Conservation (phyloP, 331 rosid species). For the Rosa hybrid region DNA sequence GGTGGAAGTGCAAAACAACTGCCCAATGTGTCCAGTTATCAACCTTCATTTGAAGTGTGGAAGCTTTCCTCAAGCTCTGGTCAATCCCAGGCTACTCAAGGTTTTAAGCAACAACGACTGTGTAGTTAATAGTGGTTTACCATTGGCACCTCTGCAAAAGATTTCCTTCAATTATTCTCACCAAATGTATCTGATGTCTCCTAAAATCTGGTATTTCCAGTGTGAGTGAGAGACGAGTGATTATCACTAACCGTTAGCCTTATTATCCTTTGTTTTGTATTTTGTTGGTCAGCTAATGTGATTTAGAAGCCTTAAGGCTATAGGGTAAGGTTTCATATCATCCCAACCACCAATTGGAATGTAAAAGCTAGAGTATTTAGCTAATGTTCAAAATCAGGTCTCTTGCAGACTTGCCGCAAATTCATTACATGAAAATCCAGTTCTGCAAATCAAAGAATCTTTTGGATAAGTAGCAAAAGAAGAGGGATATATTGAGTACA, state of each 20-base stretch:
- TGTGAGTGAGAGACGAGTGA: conserved; percentile 21
- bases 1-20: conserved; percentile 37
- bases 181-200: conserved; percentile 26
- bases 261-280: neutral
- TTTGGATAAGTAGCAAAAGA: neutral
- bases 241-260: neutral
- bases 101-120: conserved; percentile 26
- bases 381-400: neutral
- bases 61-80: conserved; percentile 38
- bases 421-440: neutral
- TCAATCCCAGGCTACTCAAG: conserved; percentile 34
- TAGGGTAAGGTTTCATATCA: neutral
- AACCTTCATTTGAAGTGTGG: conserved; percentile 39
- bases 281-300: neutral
- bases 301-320: neutral
- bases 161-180: conserved; percentile 39
- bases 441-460: neutral
- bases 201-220: conserved; percentile 35
- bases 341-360: neutral
- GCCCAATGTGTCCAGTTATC: conserved; percentile 43
- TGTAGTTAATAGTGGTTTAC: conserved; percentile 31
- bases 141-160: conserved; percentile 31
- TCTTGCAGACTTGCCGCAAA: neutral
- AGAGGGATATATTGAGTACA: neutral
- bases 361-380: neutral